Conservation (phyloP, 176 grass and related monocot genomes). For the Chloris gayana region DNA sequence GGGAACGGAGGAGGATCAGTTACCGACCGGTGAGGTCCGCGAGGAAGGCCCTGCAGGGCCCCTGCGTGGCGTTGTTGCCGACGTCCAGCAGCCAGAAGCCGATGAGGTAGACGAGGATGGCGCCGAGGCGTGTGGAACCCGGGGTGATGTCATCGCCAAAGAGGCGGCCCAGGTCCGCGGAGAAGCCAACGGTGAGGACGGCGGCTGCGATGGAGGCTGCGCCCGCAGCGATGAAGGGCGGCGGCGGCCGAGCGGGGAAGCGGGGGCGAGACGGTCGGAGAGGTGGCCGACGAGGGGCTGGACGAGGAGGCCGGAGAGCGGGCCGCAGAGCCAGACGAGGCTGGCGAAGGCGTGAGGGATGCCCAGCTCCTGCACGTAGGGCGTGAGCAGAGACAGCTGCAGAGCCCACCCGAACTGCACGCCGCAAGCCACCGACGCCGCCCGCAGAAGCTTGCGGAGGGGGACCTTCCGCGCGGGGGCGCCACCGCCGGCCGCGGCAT, state of each 20-base stretch:
- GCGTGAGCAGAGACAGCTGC: conserved; percentile 71
- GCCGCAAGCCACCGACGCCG: conserved; percentile 73
- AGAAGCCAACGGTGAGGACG: conserved; percentile 65
- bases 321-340: conserved; percentile 87
- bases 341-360: conserved; percentile 80
- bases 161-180: conserved; percentile 59
- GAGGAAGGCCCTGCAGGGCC: conserved; percentile 74
- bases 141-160: conserved; percentile 61
- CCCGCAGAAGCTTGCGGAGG: conserved; percentile 51
- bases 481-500: neutral
- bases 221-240: conserved; percentile 67
- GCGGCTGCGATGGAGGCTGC: conserved; percentile 45
- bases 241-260: conserved; percentile 58
- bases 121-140: conserved; percentile 38
- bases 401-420: conserved; percentile 84
- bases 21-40: conserved; percentile 86
- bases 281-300: conserved; percentile 80
- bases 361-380: conserved; percentile 82
- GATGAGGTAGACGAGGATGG: conserved; percentile 69
- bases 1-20: too few relatives aligned
- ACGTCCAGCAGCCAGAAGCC: conserved; percentile 93
- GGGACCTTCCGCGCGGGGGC: conserved; percentile 47
- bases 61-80: conserved; percentile 87
- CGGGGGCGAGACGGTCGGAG: conserved; percentile 55
- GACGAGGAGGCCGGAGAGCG: conserved; percentile 77